A percentile compares a stretch with the other conserved stretches of the same genome.
Conservation (phyloP, 352 stramenopile species). For the Blastocystis sp. region DNA sequence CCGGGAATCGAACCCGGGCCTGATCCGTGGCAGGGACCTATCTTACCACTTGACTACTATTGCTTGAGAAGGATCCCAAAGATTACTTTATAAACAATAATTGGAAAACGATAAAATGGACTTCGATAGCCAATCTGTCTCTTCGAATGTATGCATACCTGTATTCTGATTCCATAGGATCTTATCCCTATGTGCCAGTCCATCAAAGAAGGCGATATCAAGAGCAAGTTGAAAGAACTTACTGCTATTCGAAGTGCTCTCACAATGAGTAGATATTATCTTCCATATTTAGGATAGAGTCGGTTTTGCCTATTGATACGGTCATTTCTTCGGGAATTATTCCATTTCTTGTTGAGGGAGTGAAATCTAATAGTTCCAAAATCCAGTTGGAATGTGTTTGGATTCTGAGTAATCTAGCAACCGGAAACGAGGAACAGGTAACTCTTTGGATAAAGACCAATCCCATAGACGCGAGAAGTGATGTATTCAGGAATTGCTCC, state of each 20-base stretch:
- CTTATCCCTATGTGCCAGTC: slow-evolving; percentile 10
- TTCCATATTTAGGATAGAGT: background rate
- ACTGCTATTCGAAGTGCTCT: slow-evolving; percentile 18
- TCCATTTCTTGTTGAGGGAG: slow-evolving; percentile 3
- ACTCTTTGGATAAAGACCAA: background rate
- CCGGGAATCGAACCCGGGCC: slow-evolving; percentile 62
- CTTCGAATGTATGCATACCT: background rate
- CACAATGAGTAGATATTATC: slow-evolving; percentile 6
- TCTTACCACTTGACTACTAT: slow-evolving; percentile 63
- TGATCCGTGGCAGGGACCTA: slow-evolving; percentile 62
- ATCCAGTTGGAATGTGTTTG: slow-evolving; percentile 53
- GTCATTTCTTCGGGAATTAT: slow-evolving; percentile 31
- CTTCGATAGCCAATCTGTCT: slow-evolving; percentile 28
- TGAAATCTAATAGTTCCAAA: background rate
- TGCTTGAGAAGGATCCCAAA: background rate
- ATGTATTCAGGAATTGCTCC: slow-evolving; percentile 41
- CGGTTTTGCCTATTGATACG: background rate
- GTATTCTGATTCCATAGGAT: background rate
- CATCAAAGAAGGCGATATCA: background rate
- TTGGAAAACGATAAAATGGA: background rate
- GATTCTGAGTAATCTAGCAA: slow-evolving; percentile 47
- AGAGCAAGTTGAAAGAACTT: slow-evolving; percentile 8
- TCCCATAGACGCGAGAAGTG: slow-evolving; percentile 29
- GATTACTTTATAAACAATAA: background rate
- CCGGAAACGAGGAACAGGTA: slow-evolving; percentile 42